Evolutionary conservation across 2,329 filamentous ascomycete species (phyloP), one percentile per base, ranked within the genome.

Genomic region (Pseudocercospora musae): DNA sequence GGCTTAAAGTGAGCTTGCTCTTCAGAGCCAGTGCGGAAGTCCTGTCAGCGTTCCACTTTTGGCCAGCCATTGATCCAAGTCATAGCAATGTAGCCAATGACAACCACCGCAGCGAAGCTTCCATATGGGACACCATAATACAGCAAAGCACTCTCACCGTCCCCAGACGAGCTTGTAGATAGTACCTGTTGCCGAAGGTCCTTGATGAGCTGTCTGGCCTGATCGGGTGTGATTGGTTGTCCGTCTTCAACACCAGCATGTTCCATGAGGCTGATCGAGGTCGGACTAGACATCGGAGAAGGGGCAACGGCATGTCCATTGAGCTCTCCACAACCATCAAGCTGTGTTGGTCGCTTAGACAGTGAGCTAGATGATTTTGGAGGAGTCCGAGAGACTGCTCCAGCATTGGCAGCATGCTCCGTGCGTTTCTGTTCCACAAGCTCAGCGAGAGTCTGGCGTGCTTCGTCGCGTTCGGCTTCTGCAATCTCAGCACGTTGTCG

Each of bases 351-450:
- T 20, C 50, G 56, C 18, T 63, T 65, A 31, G 53, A 52, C n/a
- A 57, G 55, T 21, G 66, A 63, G n/a, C 57, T 50, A 37, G 58
- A 59, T 1, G 63, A 53, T 13, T 64, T 66, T 1, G 66, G 61
- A 15, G 63, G 46, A 9, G 69, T 64, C 2, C 52, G 58, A 42
- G 58, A 25, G 10, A 23, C 62, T 18, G 66, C 48, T 29, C 25
- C 58, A 6, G 61, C 37, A 37, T 62, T 13, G 29, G 70, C 82
- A 67, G 85, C 85, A 69, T 87, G 86, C 69, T 92, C 87, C 69
- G 81, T 83, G 58, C 92, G 86, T 60, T 97, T 89, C 68, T 89
- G 88, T 69, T 91, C 82, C 11, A 97, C 88, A 91, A 98, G 95
- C 73, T 96, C 91, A 0, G 90, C 88, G 49, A 99, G 78, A 1